These are phyloP conservation scores for Ascosphaera acerosa DNA, from an alignment of 2,329 filamentous ascomycete species.

Conservation along the genomic window DNA sequence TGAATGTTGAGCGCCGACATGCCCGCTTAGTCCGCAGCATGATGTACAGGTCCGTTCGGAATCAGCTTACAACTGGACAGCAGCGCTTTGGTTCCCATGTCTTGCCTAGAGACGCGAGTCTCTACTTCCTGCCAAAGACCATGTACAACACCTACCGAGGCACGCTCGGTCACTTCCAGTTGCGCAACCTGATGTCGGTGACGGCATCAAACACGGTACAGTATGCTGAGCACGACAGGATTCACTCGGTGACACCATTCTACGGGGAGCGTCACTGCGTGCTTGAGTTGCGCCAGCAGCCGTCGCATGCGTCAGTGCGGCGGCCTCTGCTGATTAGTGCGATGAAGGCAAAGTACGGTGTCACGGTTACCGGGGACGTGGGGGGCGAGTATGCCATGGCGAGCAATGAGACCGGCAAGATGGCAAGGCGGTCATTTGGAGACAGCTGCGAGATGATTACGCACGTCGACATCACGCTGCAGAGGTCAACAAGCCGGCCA, in stretches of 20 bases:
- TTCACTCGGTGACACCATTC: slow-evolving; percentile 25
- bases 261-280: slow-evolving; percentile 18
- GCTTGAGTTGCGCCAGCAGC: slow-evolving; percentile 19
- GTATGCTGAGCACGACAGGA: slow-evolving; percentile 24
- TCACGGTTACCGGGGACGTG: slow-evolving; percentile 31
- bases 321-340: slow-evolving; percentile 25
- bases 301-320: slow-evolving; percentile 11
- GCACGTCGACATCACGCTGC: slow-evolving; percentile 28
- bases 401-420: slow-evolving; percentile 11
- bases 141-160: slow-evolving; percentile 26
- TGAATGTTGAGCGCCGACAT: slow-evolving; percentile 14
- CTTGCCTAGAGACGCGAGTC: slow-evolving; percentile 18
- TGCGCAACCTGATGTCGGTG: slow-evolving; percentile 31
- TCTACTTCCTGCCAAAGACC: slow-evolving; percentile 23
- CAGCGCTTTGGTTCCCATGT: slow-evolving; percentile 6
- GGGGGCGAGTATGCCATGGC: slow-evolving; percentile 30
- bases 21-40: slow-evolving; percentile 15
- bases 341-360: slow-evolving; percentile 23
- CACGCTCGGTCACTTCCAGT: slow-evolving; percentile 31
- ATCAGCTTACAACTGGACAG: slow-evolving; percentile 8
- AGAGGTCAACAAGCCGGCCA: slow-evolving; percentile 22
- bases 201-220: slow-evolving; percentile 29
- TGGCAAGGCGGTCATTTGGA: not conserved
- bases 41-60: slow-evolving; percentile 19
- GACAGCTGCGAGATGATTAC: slow-evolving; percentile 26